Conservation (phyloP, 208 protist genomes). For the Porcisia deanei region DNA sequence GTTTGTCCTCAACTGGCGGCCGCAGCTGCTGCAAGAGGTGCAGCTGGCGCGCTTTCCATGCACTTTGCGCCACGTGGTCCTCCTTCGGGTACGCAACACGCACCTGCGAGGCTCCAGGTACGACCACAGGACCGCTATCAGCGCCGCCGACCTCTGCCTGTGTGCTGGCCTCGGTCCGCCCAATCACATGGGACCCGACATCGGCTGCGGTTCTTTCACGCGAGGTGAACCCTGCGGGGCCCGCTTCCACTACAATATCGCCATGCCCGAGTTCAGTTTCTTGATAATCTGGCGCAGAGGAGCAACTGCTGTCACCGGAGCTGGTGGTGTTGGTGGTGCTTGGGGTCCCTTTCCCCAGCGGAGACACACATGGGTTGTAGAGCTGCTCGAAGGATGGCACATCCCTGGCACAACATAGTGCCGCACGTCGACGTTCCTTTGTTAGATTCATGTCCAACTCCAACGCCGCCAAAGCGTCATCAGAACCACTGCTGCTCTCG, state of each 20-base stretch:
- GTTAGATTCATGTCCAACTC: conserved; percentile 53
- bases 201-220: not conserved
- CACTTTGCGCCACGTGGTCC: conserved; percentile 52
- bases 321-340: conserved; percentile 3
- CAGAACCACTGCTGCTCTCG: conserved; percentile 12
- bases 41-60: conserved; percentile 70
- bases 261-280: not conserved
- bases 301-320: not conserved
- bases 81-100: conserved; percentile 32
- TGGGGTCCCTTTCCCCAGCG: not conserved
- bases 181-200: not conserved
- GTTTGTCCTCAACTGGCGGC: conserved; percentile 3
- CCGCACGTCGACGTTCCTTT: conserved; percentile 25
- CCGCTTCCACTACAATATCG: not conserved
- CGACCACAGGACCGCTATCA: not conserved
- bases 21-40: conserved; percentile 42
- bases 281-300: not conserved
- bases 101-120: not conserved
- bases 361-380: conserved; percentile 33
- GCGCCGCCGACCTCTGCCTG: not conserved
- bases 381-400: conserved; percentile 44
- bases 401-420: conserved; percentile 20
- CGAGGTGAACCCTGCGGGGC: not conserved
- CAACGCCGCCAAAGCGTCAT: conserved; percentile 45
- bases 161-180: conserved; percentile 3